Conservation (phyloP, 805 yeast species). For the Myxozyma vanderwaltii region DNA sequence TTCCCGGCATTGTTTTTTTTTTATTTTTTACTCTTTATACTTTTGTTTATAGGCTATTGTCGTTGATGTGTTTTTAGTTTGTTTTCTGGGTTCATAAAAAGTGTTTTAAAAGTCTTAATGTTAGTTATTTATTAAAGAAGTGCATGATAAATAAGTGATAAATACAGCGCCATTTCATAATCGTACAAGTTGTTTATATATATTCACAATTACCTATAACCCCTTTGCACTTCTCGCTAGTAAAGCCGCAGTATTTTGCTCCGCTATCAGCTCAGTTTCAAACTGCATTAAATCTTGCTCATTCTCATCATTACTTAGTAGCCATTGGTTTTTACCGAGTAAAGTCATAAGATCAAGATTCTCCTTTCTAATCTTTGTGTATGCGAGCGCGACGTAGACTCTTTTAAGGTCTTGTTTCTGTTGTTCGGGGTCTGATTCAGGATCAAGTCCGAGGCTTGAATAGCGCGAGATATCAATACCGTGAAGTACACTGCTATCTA, state of each 20-base stretch:
- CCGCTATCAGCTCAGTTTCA: slow-evolving; percentile 33
- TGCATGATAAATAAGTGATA: background rate
- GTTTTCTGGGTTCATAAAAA: background rate
- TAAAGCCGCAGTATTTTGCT: slow-evolving; percentile 26
- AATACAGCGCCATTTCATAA: background rate
- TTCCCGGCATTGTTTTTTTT: background rate
- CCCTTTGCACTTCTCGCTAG: slow-evolving; percentile 17
- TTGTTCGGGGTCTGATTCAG: slow-evolving; percentile 25
- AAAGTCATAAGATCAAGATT: slow-evolving; percentile 36
- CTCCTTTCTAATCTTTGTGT: slow-evolving; percentile 38
- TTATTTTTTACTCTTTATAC: background rate
- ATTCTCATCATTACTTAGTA: slow-evolving; percentile 38
- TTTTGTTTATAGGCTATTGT: background rate
- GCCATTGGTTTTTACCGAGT: slow-evolving; percentile 42
- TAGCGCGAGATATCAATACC: slow-evolving; percentile 39
- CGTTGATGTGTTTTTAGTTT: background rate
- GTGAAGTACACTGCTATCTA: background rate
- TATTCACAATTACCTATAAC: background rate
- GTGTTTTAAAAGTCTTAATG: slow-evolving; percentile 3
- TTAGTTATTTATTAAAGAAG: background rate
- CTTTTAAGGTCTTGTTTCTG: slow-evolving; percentile 21
- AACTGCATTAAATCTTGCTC: slow-evolving; percentile 35
- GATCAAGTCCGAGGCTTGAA: slow-evolving; percentile 32
- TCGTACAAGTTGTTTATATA: background rate
- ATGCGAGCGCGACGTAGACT: slow-evolving; percentile 38